A percentile compares a stretch with the other conserved stretches of the same genome.
phyloP scores from a whole-genome alignment of 495 filamentous ascomycete species.

The Aspergillus carlsbadensis region DNA sequence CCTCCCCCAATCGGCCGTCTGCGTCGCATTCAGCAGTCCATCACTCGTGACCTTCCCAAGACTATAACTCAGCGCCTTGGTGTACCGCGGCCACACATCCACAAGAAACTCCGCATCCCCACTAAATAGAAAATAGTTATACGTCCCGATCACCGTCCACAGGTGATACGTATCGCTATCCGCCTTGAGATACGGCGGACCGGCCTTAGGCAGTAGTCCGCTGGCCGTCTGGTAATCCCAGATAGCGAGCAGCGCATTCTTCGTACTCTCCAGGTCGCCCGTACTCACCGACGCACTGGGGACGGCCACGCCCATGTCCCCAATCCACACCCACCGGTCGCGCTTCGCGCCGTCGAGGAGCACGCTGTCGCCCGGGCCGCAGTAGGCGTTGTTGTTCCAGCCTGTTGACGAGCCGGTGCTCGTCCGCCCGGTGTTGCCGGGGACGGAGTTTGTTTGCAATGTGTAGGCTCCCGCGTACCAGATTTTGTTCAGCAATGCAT shows the following conservation, averaged over 20 bases:
- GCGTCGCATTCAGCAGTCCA: constrained; percentile 57
- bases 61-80: constrained; percentile 54
- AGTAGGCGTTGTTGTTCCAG: constrained; percentile 34
- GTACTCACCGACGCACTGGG: not conserved
- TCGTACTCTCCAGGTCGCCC: constrained; percentile 59
- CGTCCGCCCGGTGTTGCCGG: constrained; percentile 47
- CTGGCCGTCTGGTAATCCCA: constrained; percentile 43
- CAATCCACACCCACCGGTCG: constrained; percentile 55
- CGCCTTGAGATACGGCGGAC: not conserved
- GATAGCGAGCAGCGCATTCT: constrained; percentile 60
- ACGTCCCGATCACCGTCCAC: constrained; percentile 62
- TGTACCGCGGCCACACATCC: constrained; percentile 36
- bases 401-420: constrained; percentile 29
- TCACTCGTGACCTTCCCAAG: constrained; percentile 47
- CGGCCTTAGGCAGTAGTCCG: not conserved
- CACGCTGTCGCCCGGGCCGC: constrained; percentile 46
- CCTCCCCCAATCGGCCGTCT: constrained; percentile 57
- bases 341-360: constrained; percentile 59
- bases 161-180: constrained; percentile 52
- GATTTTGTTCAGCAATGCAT: constrained; percentile 55
- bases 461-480: constrained; percentile 69
- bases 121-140: constrained; percentile 60
- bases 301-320: constrained; percentile 54
- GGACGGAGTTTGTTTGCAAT: constrained; percentile 54
- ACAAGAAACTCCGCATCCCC: constrained; percentile 47